Evolutionary conservation across 805 yeast species (phyloP).

Genomic region (Candida tibetensis): DNA sequence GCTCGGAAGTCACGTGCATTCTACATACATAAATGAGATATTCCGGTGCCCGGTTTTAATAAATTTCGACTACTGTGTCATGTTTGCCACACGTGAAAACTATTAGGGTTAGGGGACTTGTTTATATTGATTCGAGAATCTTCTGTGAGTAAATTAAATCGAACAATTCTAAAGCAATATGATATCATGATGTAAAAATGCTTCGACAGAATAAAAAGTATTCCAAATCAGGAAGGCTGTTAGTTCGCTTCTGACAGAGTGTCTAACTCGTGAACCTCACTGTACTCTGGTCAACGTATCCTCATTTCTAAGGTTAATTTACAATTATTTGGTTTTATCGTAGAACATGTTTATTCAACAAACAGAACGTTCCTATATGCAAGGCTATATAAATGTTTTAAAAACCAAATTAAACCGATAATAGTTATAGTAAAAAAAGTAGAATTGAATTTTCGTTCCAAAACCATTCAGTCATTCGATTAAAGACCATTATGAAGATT

Average conservation of each 20-base stretch:
- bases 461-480: conserved; percentile 35
- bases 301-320: too few species aligned
- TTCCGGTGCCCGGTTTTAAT: conserved; percentile 1
- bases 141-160: too few species aligned
- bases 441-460: conserved; percentile 15
- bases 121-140: too few species aligned
- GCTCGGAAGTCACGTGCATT: background rate
- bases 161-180: too few species aligned
- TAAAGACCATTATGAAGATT: conserved; percentile 25
- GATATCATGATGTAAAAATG: too few species aligned
- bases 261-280: too few species aligned
- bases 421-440: conserved; percentile 10
- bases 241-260: too few species aligned
- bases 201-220: too few species aligned
- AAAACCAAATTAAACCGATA: conserved; percentile 7
- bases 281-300: too few species aligned
- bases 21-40: background rate
- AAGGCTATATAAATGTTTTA: conserved; percentile 11
- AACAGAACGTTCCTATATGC: conserved; percentile 37
- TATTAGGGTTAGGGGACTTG: conserved; percentile 4
- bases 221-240: too few species aligned
- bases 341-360: conserved; percentile 44
- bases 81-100: background rate
- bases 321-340: too few species aligned
- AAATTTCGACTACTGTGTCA: background rate